Conservation (phyloP, 2,329 filamentous ascomycete species). For the Penicillium sp. region DNA sequence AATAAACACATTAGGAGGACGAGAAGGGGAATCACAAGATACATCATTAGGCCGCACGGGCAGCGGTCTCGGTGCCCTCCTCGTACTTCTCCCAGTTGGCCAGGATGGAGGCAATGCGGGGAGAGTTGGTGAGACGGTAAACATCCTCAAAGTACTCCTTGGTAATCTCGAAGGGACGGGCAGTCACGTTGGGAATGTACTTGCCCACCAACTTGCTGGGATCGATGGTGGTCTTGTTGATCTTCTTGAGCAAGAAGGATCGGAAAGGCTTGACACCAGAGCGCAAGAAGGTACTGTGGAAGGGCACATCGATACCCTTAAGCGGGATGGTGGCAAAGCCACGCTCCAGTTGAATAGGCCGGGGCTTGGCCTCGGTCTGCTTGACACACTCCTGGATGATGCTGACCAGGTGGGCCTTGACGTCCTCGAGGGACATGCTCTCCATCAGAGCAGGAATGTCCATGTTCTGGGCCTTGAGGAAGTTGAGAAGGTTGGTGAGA, state of each 20-base stretch:
- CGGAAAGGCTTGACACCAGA: conserved; percentile 99
- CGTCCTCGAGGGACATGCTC: conserved; percentile 81
- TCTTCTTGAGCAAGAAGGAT: conserved; percentile 98
- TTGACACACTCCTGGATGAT: conserved; percentile 89
- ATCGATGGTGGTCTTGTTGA: conserved; percentile 98
- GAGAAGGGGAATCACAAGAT: conserved; percentile 19
- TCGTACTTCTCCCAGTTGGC: conserved; percentile 82
- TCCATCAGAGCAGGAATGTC: conserved; percentile 93
- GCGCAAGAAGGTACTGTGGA: conserved; percentile 97
- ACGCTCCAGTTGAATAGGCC: conserved; percentile 84
- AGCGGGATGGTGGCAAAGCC: conserved; percentile 97
- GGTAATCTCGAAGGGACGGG: conserved; percentile 89
- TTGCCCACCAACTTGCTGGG: conserved; percentile 95
- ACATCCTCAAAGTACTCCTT: conserved; percentile 99
- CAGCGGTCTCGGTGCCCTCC: conserved; percentile 32
- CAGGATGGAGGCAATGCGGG: conserved; percentile 58
- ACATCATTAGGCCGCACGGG: conserved; percentile 21
- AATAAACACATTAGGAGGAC: conserved; percentile 15
- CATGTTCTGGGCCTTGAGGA: conserved; percentile 93
- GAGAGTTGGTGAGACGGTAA: conserved; percentile 84
- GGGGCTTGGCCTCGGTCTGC: conserved; percentile 84
- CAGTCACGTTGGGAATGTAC: conserved; percentile 98
- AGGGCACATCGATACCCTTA: conserved; percentile 95
- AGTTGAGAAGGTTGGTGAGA: conserved; percentile 82
- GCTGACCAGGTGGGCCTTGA: conserved; percentile 83